A percentile compares a stretch with the other conserved stretches of the same genome.
phyloP scores from a whole-genome alignment of 441 rosid genomes.

The Erodium texanum region DNA sequence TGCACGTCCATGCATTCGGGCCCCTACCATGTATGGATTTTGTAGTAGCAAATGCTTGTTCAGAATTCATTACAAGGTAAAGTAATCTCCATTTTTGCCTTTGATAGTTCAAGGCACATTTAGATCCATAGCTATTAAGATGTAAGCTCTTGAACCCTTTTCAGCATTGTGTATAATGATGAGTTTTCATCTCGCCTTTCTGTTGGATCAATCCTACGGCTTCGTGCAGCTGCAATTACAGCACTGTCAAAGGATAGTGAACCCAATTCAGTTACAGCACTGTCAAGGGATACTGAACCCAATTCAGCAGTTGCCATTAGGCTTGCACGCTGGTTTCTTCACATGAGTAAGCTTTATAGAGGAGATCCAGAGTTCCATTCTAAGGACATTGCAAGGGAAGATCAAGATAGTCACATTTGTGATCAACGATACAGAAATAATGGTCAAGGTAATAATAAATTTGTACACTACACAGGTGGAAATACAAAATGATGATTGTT shows the following conservation, averaged over 20 bases:
- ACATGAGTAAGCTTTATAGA: conserved; percentile 30
- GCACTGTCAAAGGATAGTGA: conserved; percentile 58
- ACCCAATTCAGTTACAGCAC: conserved; percentile 54
- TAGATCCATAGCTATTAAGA: conserved; percentile 8
- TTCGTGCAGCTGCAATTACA: conserved; percentile 68
- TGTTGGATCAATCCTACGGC: conserved; percentile 73
- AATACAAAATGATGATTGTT: no score
- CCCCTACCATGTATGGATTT: conserved; percentile 80
- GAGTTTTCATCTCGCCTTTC: conserved; percentile 94
- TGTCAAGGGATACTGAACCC: conserved; percentile 53
- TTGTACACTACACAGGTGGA: neutral
- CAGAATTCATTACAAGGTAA: conserved; percentile 78
- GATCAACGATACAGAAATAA: conserved; percentile 18
- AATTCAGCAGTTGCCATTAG: conserved; percentile 50
- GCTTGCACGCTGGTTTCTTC: conserved; percentile 62
- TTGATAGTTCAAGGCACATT: conserved; percentile 16
- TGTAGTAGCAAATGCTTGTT: conserved; percentile 69
- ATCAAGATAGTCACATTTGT: conserved; percentile 8
- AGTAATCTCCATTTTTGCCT: conserved; percentile 9
- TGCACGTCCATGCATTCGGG: conserved; percentile 70
- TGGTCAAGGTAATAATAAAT: neutral
- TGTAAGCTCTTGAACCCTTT: conserved; percentile 26
- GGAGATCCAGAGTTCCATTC: conserved; percentile 12
- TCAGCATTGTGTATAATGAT: conserved; percentile 70
- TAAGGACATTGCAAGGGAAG: conserved; percentile 11